Evolutionary conservation across 805 yeast genomes (phyloP), one percentile per base, ranked within the genome.

Genomic region (Yarrowia sp.): DNA sequence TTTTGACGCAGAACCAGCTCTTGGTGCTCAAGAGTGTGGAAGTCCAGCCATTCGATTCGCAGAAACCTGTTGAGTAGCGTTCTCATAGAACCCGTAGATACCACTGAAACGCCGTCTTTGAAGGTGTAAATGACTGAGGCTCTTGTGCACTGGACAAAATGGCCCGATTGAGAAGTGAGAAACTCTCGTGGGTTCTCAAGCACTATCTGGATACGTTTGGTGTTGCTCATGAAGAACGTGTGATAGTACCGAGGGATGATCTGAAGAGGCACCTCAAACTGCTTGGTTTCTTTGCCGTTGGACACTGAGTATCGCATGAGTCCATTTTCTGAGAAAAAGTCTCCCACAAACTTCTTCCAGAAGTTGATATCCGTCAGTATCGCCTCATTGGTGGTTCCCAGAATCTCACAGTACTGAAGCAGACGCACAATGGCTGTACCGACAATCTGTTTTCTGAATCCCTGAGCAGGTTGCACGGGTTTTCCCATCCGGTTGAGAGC

Each of bases 1-100:
- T 58, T 53, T 31, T 65, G 63, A 8, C 68, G 67, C 32, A 58
- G 70, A 38, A 64, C 68, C 67, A 79, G 78, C 65, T 86, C 81
- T 63, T 78, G 71, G 73, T 80, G 75, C 69, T 80, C 78, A 64
- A 78, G 79, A 4, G 82, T 74, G 31, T 81, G 82, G 67, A 87
- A 77, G 70, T 89, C 96, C 47, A 88, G 73, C 84, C 89, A 88
- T 68, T 90, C 96, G 33, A 91, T 82, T 68, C 83, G 81, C 67
- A 89, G 77, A 62, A 81, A 82, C 36, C 86, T 78, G 71, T 84
- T 86, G 76, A 90, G 82, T 7, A 84, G 78, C 9, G 89, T 83
- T 67, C 85, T 84, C 45, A 86, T 75, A 17, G 83, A 83, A 0
- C 93, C 90, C 65, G 79, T 78, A 55, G 87, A 82, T 9, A 83